These are phyloP conservation scores for Ramicandelaber brevisporus DNA, from an alignment of 192 early-diverging fungal species.

Conservation along the genomic window DNA sequence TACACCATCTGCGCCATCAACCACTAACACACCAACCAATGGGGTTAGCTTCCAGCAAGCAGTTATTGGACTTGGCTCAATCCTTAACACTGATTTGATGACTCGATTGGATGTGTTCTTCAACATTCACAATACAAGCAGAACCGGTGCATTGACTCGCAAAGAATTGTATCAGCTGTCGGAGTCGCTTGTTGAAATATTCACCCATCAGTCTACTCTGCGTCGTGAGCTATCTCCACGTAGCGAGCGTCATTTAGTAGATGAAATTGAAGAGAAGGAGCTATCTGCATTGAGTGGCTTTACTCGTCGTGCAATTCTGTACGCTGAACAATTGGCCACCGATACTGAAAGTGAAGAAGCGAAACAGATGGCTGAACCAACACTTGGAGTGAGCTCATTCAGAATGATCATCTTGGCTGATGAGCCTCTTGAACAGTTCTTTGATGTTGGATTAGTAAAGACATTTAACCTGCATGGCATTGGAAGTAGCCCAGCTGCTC, in stretches of 20 bases:
- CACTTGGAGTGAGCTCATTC: conserved; percentile 10
- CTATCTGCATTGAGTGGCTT: conserved; percentile 28
- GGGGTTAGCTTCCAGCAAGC: conserved; percentile 55
- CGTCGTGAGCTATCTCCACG: too few species aligned
- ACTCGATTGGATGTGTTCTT: conserved; percentile 61
- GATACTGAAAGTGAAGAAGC: conserved; percentile 4
- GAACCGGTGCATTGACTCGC: conserved; percentile 31
- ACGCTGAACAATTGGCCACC: conserved; percentile 8
- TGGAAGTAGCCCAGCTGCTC: too few species aligned
- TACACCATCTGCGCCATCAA: too few species aligned
- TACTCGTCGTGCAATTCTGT: conserved; percentile 33
- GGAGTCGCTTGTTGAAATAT: conserved; percentile 69
- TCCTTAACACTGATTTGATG: conserved; percentile 53
- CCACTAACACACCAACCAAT: too few species aligned
- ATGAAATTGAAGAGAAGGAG: conserved; percentile 24
- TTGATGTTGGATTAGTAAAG: too few species aligned
- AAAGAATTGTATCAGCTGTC: conserved; percentile 63
- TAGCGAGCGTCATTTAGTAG: too few species aligned
- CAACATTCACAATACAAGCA: conserved; percentile 44
- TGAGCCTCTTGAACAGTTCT: conserved; percentile 61
- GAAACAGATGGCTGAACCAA: conserved; percentile 1
- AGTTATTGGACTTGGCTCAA: conserved; percentile 45
- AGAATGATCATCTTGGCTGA: conserved; percentile 69
- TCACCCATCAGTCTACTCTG: too few species aligned
- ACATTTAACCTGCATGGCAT: too few species aligned